phyloP scores from a whole-genome alignment of 2,329 filamentous ascomycete genomes.

The Trichoderma citrinoviride region DNA sequence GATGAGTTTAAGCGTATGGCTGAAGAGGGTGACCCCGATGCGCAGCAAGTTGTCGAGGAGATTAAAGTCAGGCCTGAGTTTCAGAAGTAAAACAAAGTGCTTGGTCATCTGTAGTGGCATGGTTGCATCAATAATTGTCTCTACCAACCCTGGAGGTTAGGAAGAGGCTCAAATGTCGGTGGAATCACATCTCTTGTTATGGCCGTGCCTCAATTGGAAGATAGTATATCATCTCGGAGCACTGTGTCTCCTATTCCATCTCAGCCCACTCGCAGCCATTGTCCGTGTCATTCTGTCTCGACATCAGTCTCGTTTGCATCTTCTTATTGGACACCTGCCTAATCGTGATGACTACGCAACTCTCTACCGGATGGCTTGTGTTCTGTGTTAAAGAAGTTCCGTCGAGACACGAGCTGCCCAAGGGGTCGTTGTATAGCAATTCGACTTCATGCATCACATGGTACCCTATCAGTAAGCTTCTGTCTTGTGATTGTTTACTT shows the following conservation, averaged over 20 bases:
- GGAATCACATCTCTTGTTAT: not conserved
- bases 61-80: slow-evolving; percentile 16
- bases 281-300: not conserved
- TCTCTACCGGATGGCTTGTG: not conserved
- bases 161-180: no score
- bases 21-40: slow-evolving; percentile 15
- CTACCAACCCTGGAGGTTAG: not conserved
- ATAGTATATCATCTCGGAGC: not conserved
- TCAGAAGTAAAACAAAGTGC: not conserved
- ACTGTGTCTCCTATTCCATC: not conserved
- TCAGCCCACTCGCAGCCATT: not conserved
- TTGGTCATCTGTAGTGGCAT: no score
- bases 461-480: rapidly evolving
- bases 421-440: no score
- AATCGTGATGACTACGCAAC: not conserved
- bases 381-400: no score
- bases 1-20: slow-evolving; percentile 15
- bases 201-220: not conserved
- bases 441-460: no score
- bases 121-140: not conserved
- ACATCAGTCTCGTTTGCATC: not conserved
- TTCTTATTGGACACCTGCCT: not conserved
- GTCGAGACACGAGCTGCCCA: no score
- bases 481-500: no score
- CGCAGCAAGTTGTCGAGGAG: slow-evolving; percentile 16